A percentile compares a stretch with the other conserved stretches of the same genome.
Evolutionary conservation across 371 early-diverging fungal species (phyloP).

Genomic region (Lichtheimia ramosa): DNA sequence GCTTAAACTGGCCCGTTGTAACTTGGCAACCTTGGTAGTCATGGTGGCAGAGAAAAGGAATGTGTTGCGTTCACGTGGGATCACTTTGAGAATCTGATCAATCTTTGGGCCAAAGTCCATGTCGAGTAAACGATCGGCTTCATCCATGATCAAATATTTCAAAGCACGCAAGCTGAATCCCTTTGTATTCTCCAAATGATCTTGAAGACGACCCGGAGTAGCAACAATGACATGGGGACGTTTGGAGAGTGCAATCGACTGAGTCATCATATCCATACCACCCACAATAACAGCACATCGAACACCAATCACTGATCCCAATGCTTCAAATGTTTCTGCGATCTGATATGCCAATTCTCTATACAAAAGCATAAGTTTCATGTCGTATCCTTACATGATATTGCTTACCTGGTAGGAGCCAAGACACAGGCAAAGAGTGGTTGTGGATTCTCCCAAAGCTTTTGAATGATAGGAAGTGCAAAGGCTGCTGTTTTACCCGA

Average conservation of each 20-base stretch:
- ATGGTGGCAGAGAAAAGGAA: slow-evolving; percentile 98
- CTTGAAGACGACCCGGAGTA: slow-evolving; percentile 98
- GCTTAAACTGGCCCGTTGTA: slow-evolving; percentile 90
- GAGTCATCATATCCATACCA: slow-evolving; percentile 97
- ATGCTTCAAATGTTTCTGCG: slow-evolving; percentile 87
- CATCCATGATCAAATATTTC: slow-evolving; percentile 96
- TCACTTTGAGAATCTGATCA: slow-evolving; percentile 90
- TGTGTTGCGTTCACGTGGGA: slow-evolving; percentile 91
- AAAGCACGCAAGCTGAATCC: slow-evolving; percentile 85
- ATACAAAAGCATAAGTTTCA: neutral
- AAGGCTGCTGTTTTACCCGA: slow-evolving; percentile 97
- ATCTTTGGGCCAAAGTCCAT: slow-evolving; percentile 97
- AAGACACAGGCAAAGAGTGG: slow-evolving; percentile 93
- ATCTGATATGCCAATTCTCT: slow-evolving; percentile 97
- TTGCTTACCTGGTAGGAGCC: slow-evolving; percentile 91
- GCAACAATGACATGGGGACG: slow-evolving; percentile 95
- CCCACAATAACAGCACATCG: slow-evolving; percentile 94
- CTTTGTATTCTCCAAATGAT: slow-evolving; percentile 98
- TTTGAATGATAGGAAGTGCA: slow-evolving; percentile 94
- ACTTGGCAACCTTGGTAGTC: slow-evolving; percentile 93
- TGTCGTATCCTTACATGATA: neutral
- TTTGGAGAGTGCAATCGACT: slow-evolving; percentile 91
- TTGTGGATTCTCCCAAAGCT: slow-evolving; percentile 86
- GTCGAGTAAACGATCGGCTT: slow-evolving; percentile 97
- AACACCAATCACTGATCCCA: slow-evolving; percentile 94